A percentile compares a stretch with the other conserved stretches of the same genome.
Evolutionary conservation across 129 eudicot species (phyloP).

Genomic region (Saussurea involucrata): DNA sequence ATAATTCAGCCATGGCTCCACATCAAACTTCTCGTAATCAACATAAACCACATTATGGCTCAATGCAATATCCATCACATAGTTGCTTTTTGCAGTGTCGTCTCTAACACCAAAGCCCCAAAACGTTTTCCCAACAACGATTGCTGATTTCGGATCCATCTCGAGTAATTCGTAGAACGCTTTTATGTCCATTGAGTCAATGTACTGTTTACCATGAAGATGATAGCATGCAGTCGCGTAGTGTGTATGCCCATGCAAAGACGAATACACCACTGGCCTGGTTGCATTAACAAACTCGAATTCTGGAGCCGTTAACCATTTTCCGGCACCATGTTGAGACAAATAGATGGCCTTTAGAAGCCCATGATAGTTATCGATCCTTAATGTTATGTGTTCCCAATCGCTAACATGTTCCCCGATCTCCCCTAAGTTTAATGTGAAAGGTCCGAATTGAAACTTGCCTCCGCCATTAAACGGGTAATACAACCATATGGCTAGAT

Average conservation of each 20-base stretch:
- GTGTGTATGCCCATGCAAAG: constrained; percentile 41
- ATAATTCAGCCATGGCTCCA: constrained; percentile 28
- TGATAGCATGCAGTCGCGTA: constrained; percentile 3
- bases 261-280: constrained; percentile 33
- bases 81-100: constrained; percentile 20
- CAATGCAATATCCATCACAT: constrained; percentile 24
- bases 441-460: constrained; percentile 33
- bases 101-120: constrained; percentile 22
- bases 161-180: neutral
- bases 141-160: neutral
- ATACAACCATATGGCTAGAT: constrained; percentile 44
- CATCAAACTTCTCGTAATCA: neutral
- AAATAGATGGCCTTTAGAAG: constrained; percentile 22
- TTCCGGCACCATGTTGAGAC: constrained; percentile 35
- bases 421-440: constrained; percentile 15
- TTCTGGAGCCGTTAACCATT: constrained; percentile 28
- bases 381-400: constrained; percentile 47
- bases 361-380: constrained; percentile 40
- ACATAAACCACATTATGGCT: constrained; percentile 11
- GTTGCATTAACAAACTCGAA: constrained; percentile 17
- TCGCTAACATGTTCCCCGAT: constrained; percentile 56
- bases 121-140: constrained; percentile 9
- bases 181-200: neutral
- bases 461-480: constrained; percentile 53
- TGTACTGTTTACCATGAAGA: neutral